Conservation (phyloP, 371 early-diverging fungal species). For the Capillidium rhysosporum region DNA sequence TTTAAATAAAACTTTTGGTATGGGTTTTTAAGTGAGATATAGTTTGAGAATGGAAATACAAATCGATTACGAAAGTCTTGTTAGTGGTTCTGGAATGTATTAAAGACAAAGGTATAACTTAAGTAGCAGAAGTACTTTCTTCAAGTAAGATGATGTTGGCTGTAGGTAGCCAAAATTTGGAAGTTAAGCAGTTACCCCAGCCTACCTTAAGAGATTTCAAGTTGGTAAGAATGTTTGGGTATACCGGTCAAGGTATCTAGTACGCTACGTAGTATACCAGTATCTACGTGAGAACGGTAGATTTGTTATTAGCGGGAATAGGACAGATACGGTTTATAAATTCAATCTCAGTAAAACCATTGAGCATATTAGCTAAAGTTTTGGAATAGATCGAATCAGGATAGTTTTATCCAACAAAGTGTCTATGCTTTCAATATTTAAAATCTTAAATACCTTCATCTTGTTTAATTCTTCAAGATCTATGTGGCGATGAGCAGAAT, state of each 20-base stretch:
- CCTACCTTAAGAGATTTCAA: slow-evolving; percentile 94
- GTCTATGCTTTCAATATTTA: slow-evolving; percentile 57
- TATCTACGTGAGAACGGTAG: slow-evolving; percentile 76
- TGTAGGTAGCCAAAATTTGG: slow-evolving; percentile 85
- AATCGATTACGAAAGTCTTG: slow-evolving; percentile 78
- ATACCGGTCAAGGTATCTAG: slow-evolving; percentile 92
- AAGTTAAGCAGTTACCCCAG: slow-evolving; percentile 88
- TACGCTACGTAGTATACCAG: slow-evolving; percentile 78
- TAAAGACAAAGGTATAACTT: slow-evolving; percentile 88
- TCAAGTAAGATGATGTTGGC: slow-evolving; percentile 92
- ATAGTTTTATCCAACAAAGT: slow-evolving; percentile 64
- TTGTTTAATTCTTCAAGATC: slow-evolving; percentile 58
- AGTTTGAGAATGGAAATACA: slow-evolving; percentile 84
- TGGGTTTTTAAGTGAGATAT: slow-evolving; percentile 77
- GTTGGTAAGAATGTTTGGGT: slow-evolving; percentile 89
- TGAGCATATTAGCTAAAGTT: slow-evolving; percentile 33
- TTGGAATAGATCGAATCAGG: slow-evolving; percentile 55
- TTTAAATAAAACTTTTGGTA: slow-evolving; percentile 82
- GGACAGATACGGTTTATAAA: slow-evolving; percentile 49
- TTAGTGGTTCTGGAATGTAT: slow-evolving; percentile 40
- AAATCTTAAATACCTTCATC: slow-evolving; percentile 50
- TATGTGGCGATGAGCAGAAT: slow-evolving; percentile 71
- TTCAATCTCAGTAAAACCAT: slow-evolving; percentile 62
- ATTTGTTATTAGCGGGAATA: slow-evolving; percentile 81
- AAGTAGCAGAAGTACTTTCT: slow-evolving; percentile 95